phyloP scores from a whole-genome alignment of 129 eudicot species.

The Scalesia atractyloides region DNA sequence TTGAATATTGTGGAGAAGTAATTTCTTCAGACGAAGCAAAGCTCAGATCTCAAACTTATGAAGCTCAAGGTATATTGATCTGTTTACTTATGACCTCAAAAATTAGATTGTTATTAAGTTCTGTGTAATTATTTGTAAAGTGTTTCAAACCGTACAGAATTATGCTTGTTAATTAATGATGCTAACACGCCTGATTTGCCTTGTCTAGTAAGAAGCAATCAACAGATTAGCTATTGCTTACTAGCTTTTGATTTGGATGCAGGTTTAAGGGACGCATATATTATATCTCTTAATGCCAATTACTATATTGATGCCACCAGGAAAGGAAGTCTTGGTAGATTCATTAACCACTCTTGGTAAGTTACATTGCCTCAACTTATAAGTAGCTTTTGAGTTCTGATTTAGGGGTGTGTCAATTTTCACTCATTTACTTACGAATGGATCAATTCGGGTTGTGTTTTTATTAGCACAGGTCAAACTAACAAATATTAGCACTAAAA shows the following conservation, averaged over 20 bases:
- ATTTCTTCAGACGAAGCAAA: conserved; percentile 85
- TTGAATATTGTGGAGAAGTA: conserved; percentile 95
- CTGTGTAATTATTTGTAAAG: too few relatives aligned
- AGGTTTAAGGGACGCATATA: conserved; percentile 86
- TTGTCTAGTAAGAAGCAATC: not conserved
- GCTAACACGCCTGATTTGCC: not conserved
- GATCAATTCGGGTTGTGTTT: not conserved
- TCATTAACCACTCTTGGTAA: conserved; percentile 97
- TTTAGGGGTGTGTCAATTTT: conserved; percentile 5
- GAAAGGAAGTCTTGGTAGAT: conserved; percentile 93
- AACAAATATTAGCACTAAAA: not conserved
- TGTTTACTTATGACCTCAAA: not conserved
- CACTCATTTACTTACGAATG: conserved; percentile 5
- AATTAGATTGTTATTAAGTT: not conserved
- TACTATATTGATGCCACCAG: conserved; percentile 82
- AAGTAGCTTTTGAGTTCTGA: conserved; percentile 7
- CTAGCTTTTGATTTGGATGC: conserved; percentile 29
- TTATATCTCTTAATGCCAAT: conserved; percentile 73
- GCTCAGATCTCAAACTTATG: conserved; percentile 73
- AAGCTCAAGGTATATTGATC: conserved; percentile 65
- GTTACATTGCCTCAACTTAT: conserved; percentile 11
- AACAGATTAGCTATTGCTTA: conserved; percentile 9
- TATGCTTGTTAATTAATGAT: not conserved
- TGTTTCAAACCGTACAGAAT: not conserved
- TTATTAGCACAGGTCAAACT: not conserved